phyloP scores from a whole-genome alignment of 495 filamentous ascomycete species.

The Friedmanniomyces endolithicus region DNA sequence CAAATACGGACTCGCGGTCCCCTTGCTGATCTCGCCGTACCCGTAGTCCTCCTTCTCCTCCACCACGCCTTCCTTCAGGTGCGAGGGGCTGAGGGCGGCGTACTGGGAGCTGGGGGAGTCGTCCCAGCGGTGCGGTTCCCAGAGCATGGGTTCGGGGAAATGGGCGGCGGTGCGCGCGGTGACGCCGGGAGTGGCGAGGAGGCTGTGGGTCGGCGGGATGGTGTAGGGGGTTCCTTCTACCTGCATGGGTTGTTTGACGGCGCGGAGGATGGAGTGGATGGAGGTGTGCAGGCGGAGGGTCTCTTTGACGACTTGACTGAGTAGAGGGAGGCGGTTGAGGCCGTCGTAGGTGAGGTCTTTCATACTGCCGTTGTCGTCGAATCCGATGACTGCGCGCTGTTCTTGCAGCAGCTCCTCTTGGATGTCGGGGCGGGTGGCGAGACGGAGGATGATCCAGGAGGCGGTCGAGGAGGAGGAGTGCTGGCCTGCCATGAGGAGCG shows the following conservation, averaged over 20 bases:
- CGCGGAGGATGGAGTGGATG: constrained; percentile 51
- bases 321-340: constrained; percentile 42
- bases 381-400: constrained; percentile 40
- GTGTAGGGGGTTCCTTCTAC: constrained; percentile 67
- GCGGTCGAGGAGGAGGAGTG: constrained; percentile 49
- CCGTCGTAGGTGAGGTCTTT: constrained; percentile 43
- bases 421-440: constrained; percentile 44
- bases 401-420: constrained; percentile 48
- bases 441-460: constrained; percentile 48
- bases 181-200: constrained; percentile 73
- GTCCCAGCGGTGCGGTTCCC: constrained; percentile 89
- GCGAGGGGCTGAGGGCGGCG: not conserved
- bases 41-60: constrained; percentile 82
- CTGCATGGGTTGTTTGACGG: constrained; percentile 47
- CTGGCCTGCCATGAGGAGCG: constrained; percentile 53
- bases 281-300: constrained; percentile 52
- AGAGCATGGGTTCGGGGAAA: constrained; percentile 68
- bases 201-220: constrained; percentile 59
- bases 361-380: constrained; percentile 28
- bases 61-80: constrained; percentile 34
- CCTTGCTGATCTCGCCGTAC: constrained; percentile 85
- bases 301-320: constrained; percentile 47
- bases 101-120: constrained; percentile 32
- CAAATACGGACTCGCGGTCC: constrained; percentile 73
- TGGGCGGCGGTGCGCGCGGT: constrained; percentile 54